Base-by-base conservation (phyloP, 2,329 filamentous ascomycete species). In the Xylariaceae sp. region DNA sequence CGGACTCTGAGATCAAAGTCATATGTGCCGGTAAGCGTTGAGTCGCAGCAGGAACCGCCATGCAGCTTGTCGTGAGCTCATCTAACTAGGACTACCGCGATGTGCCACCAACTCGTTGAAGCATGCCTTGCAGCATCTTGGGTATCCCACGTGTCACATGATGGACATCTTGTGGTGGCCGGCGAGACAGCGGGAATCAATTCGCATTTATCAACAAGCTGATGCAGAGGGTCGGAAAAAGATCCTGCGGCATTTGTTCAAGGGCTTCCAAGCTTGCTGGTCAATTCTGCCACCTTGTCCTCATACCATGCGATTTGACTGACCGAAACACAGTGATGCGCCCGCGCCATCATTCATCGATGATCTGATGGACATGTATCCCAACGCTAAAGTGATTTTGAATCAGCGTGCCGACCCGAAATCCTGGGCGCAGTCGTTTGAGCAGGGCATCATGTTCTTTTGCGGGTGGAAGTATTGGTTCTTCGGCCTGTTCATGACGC, bases 311-410 rank as follows among this genome's bases (percentile, higher is more conserved):
- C 22, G 22, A 26, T 26, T 19, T 31, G n/a, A 4, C 18, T 19
- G 17, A 28, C 33, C 18, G 33, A 34, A 11, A 13, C 3, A 34
- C 39, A 22, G 54, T n/a, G 30, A 66, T 37, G 54, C 65, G 11
- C 63, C 64, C 0, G 57, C 51, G 1, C 49, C 59, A 3, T 50
- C 51, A 31, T 66, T 67, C 44, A 47, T 56, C 0, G 55, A 60
- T 9, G 64, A 66, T 30, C 43, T 67, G 28, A 64, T 66, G 60
- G 64, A 67, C 22, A 59, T 64, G 50, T 67, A 63, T 6, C 63
- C 63, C 0, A 58, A 64, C 3, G 60, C 60, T 1, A 46, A 51
- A 1, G 37, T 67, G 4, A 47, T 67, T 0, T 41, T 67, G 2
- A 67, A 67, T 42, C 42, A 41, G 39, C 57, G 61, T 9, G 45